Evolutionary conservation across 2,329 filamentous ascomycete species (phyloP).

Genomic region (Alternaria triticimaculans): DNA sequence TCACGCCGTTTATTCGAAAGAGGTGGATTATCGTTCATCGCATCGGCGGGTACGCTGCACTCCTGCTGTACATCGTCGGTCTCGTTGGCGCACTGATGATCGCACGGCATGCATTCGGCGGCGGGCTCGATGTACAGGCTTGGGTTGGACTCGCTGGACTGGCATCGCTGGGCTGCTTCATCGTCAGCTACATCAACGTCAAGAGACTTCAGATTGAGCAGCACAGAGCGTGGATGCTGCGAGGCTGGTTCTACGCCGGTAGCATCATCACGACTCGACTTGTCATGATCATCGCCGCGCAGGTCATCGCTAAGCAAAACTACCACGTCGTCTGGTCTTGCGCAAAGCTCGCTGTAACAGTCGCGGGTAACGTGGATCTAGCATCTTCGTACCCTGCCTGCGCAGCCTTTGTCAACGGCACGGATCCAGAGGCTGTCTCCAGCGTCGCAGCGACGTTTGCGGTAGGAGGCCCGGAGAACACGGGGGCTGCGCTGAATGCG

Average conservation of each 20-base stretch:
- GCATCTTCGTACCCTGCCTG: slow-evolving; percentile 55
- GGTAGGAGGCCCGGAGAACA: slow-evolving; percentile 31
- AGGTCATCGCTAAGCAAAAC: slow-evolving; percentile 46
- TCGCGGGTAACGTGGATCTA: slow-evolving; percentile 9
- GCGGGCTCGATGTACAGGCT: slow-evolving; percentile 59
- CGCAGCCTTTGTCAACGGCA: slow-evolving; percentile 48
- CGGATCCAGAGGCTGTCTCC: slow-evolving; percentile 25
- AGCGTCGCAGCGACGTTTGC: slow-evolving; percentile 36
- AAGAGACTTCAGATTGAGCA: slow-evolving; percentile 63
- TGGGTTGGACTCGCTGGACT: slow-evolving; percentile 55
- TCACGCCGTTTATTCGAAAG: slow-evolving; percentile 54
- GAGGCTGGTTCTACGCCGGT: slow-evolving; percentile 51
- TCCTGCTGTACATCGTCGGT: slow-evolving; percentile 56
- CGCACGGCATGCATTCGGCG: slow-evolving; percentile 60
- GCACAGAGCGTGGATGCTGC: slow-evolving; percentile 42
- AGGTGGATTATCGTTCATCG: slow-evolving; percentile 63
- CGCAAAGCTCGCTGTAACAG: slow-evolving; percentile 56
- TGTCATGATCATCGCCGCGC: slow-evolving; percentile 54
- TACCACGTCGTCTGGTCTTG: slow-evolving; percentile 55
- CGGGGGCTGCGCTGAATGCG: slow-evolving; percentile 55
- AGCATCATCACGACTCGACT: slow-evolving; percentile 61
- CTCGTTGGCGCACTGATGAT: slow-evolving; percentile 63
- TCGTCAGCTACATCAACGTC: slow-evolving; percentile 63
- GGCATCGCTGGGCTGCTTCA: slow-evolving; percentile 53
- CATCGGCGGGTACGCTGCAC: slow-evolving; percentile 64